Conservation (phyloP, 2,329 filamentous ascomycete species). For the Stagonosporopsis rhizophila region DNA sequence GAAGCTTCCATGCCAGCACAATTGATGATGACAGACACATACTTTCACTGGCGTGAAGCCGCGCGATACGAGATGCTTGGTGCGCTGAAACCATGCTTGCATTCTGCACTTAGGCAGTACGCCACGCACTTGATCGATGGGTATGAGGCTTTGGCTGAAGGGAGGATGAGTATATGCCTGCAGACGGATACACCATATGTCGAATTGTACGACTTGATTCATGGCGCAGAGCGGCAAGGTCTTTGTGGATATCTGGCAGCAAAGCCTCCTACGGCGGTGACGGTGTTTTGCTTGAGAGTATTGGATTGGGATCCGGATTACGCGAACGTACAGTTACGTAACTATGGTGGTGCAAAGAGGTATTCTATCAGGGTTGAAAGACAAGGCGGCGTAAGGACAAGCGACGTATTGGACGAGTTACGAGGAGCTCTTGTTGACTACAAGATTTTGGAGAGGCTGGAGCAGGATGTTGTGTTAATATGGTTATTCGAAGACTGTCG, state of each 20-base stretch:
- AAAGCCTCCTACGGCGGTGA: neutral
- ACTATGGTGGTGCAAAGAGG: neutral
- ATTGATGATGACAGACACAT: slow-evolving; percentile 12
- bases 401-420: slow-evolving; percentile 23
- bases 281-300: slow-evolving; percentile 1
- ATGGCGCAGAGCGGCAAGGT: neutral
- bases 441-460: neutral
- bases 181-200: slow-evolving; percentile 4
- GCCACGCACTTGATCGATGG: neutral
- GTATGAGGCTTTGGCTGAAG: neutral
- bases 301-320: slow-evolving; percentile 8
- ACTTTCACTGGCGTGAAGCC: slow-evolving; percentile 22
- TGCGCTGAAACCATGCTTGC: slow-evolving; percentile 12
- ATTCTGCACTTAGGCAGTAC: slow-evolving; percentile 4
- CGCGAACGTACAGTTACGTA: neutral
- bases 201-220: neutral
- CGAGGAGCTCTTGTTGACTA: neutral
- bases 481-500: slow-evolving; percentile 6
- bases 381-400: slow-evolving; percentile 17
- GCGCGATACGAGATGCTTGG: slow-evolving; percentile 12
- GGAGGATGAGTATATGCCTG: neutral
- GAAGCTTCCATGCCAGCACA: neutral
- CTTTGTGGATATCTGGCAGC: neutral
- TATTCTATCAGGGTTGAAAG: slow-evolving; percentile 20
- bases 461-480: slow-evolving; percentile 16